phyloP scores from a whole-genome alignment of 768 basidiomycete genomes.

The Hypsizygus marmoreus region DNA sequence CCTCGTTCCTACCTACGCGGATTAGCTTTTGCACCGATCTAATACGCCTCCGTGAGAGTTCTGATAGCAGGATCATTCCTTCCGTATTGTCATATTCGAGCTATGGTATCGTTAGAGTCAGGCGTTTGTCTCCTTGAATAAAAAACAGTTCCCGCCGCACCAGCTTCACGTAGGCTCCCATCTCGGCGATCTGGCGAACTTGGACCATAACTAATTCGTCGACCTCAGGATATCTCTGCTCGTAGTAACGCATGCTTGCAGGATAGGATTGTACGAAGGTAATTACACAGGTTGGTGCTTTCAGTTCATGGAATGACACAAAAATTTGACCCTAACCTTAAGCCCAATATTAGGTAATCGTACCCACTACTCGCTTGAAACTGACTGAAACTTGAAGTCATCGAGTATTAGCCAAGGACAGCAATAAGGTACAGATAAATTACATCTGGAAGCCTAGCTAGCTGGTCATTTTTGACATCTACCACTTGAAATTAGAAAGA shows the following conservation, averaged over 20 bases:
- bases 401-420: too few relatives aligned
- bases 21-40: constrained; percentile 98
- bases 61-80: constrained; percentile 99
- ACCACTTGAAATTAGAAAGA: too few relatives aligned
- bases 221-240: constrained; percentile 91
- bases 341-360: too few relatives aligned
- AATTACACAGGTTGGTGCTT: not conserved
- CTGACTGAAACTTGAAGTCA: too few relatives aligned
- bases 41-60: constrained; percentile 94
- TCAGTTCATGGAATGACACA: constrained; percentile 9
- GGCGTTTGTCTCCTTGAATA: not conserved
- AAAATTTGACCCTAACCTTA: constrained; percentile 20
- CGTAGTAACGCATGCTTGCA: constrained; percentile 82
- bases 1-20: constrained; percentile 95
- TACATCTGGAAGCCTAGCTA: too few relatives aligned
- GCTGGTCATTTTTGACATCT: too few relatives aligned
- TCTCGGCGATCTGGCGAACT: constrained; percentile 98
- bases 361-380: too few relatives aligned
- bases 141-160: constrained; percentile 59
- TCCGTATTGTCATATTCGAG: constrained; percentile 99
- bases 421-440: too few relatives aligned
- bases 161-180: constrained; percentile 99
- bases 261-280: not conserved
- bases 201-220: constrained; percentile 99
- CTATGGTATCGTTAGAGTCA: constrained; percentile 43